Evolutionary conservation across 306 rosid species (phyloP).

Genomic region (Mucuna pruriens): DNA sequence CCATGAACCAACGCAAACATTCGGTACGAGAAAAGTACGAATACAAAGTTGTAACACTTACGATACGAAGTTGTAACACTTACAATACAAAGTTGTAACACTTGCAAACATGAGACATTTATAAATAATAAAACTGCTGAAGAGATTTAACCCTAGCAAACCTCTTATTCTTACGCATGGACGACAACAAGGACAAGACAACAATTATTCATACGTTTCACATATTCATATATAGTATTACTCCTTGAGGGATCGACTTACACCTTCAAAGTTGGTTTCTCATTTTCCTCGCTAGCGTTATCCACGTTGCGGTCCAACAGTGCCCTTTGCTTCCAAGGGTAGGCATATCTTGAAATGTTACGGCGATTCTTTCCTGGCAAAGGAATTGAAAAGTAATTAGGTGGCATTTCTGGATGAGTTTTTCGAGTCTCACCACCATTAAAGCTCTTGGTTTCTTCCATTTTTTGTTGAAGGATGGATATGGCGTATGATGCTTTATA

Average conservation of each 20-base stretch:
- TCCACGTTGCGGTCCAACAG: background rate
- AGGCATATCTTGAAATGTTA: background rate
- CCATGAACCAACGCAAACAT: background rate
- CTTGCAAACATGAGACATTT: background rate
- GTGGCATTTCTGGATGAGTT: conserved; percentile 34
- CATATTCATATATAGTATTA: background rate
- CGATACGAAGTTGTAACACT: no score
- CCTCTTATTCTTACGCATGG: background rate
- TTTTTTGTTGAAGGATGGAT: background rate
- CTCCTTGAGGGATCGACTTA: background rate
- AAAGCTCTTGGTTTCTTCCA: background rate
- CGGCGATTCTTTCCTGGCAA: conserved; percentile 47
- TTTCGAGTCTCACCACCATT: conserved; percentile 25
- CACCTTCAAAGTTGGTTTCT: conserved; percentile 27
- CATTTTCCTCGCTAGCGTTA: background rate
- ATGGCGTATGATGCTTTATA: background rate
- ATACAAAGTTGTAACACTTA: no score
- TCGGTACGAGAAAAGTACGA: background rate
- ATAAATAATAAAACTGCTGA: background rate
- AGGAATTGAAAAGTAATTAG: conserved; percentile 35
- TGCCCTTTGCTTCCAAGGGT: conserved; percentile 17
- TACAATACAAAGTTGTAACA: no score
- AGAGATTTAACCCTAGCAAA: background rate
- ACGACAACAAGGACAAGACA: background rate
- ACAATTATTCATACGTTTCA: background rate